phyloP scores from a whole-genome alignment of 2,329 filamentous ascomycete species.

The Plenodomus tracheiphilus region DNA sequence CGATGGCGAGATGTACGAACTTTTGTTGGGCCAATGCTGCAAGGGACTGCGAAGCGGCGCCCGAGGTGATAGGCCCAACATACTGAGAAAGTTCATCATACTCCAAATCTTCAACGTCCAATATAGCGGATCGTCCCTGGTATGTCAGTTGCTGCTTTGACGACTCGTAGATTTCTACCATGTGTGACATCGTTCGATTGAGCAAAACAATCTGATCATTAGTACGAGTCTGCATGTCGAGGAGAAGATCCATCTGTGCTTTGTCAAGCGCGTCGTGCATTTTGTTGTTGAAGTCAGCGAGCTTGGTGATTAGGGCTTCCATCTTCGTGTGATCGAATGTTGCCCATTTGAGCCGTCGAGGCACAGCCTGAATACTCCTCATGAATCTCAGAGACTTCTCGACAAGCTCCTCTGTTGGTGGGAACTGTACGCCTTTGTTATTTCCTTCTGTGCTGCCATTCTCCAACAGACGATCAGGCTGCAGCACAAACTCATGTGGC shows the following conservation, averaged over 20 bases:
- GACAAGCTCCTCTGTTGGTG: conserved; percentile 30
- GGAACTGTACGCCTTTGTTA: conserved; percentile 34
- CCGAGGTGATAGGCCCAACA: conserved; percentile 3
- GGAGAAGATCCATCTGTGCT: conserved; percentile 32
- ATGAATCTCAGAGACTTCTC: conserved; percentile 36
- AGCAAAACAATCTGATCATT: conserved; percentile 44
- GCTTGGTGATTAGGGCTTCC: conserved; percentile 35
- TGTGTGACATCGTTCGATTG: conserved; percentile 39
- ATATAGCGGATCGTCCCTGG: conserved; percentile 13
- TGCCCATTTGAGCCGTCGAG: conserved; percentile 39
- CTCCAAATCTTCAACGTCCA: conserved; percentile 23
- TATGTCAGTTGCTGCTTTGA: conserved; percentile 7
- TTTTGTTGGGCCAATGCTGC: conserved; percentile 41
- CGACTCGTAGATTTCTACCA: conserved; percentile 37
- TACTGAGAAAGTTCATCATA: conserved; percentile 12
- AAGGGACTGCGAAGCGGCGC: conserved; percentile 22
- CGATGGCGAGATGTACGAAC: conserved; percentile 41
- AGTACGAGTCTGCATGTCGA: conserved; percentile 37
- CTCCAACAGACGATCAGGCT: conserved; percentile 12
- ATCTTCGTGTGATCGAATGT: conserved; percentile 36
- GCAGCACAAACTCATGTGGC: not conserved
- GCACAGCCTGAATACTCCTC: conserved; percentile 27
- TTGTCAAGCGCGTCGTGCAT: conserved; percentile 40
- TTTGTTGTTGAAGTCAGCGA: conserved; percentile 42
- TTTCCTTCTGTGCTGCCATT: conserved; percentile 12